Base-by-base conservation (phyloP, 2,329 filamentous ascomycete species). In the Erysiphe pulchra region DNA sequence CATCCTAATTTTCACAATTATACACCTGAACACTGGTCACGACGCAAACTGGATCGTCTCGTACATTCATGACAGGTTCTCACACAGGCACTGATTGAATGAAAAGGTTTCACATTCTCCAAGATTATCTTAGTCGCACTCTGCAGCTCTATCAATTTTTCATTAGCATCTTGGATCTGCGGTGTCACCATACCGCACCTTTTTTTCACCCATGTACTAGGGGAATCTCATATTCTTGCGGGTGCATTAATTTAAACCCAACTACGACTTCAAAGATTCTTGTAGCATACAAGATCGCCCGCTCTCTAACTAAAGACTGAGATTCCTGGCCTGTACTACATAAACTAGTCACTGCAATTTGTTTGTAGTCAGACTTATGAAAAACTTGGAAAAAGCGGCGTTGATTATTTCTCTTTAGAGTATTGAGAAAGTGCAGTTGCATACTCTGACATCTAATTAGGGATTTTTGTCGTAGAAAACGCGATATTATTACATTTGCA, bases 91-190 rank as follows among this genome's bases (percentile, higher is more conserved):
- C 16, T 13, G n/a, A 20, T 39, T 16, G 16, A 20, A 16, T 17
- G 14, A 18, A 38, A 46, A 49, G 49, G 52, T 55, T 52, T 48
- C 50, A 55, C 52, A 48, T 45, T 42, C 47, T 33, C 47, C 40
- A 48, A 38, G 28, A 37, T 49, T 46, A 49, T 47, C 47, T 42
- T 45, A 48, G 47, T 51, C 53, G 52, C 51, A 51, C 49, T 47
- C 51, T 50, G 48, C 48, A 49, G 51, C 48, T 50, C 53, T 50
- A 50, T 55, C 50, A 53, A 47, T 49, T 47, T 40, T 45, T 51
- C 53, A 52, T 53, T 47, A 54, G 51, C 47, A 49, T 51, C 48
- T 52, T 45, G 48, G 47, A 49, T 46, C 54, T 56, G 54, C 51
- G 42, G 55, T 57, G 53, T 54, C 52, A 56, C 54, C 53, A 53